Evolutionary conservation across 306 rosid species (phyloP), one percentile per base, ranked within the genome.

Genomic region (Rosa persica): DNA sequence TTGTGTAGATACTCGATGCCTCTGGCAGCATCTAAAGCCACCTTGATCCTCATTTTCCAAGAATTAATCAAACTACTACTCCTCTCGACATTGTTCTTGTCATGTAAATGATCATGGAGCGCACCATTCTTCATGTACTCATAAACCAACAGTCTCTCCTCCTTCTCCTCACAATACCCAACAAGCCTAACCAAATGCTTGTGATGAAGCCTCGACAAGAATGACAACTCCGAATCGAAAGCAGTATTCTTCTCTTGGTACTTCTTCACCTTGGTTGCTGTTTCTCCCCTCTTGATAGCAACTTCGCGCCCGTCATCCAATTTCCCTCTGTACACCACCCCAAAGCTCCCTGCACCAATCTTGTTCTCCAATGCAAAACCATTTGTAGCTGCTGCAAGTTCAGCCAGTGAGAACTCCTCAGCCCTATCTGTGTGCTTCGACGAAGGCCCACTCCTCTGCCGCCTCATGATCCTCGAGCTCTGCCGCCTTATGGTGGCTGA

Each of bases 81-180:
- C 78, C 80, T 90, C 20, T 89, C 96, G 7, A 77, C 83, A 30
- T 92, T 92, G 91, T 86, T 90, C 86, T 82, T 89, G 80, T 80
- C 81, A 58, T 92, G 97, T 64, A 94, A 81, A 81, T 94, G 98
- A 68, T 89, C 91, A 49, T 89, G 84, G 20, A 94, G 78, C 8
- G 98, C 97, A 5, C 98, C 98, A 76, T 94, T 89, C 83, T 92
- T 92, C 97, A 94, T 90, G 85, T 81, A 89, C 62, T 94, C 98
- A 8, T 94, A 94, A 48, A 94, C 98, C 87, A 94, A 77, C 0
- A 94, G 90, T 79, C 92, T 85, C 79, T 94, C 98, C 1, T 92
- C 94, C 66, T 89, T 86, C 76, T 94, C 98, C 58, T 90, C 93
- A 49, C 98, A 94, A 60, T 72, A 94, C 17, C 98, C 98, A 17